Conservation (phyloP, 2,329 filamentous ascomycete genomes). For the Cryphonectria carpinicola region DNA sequence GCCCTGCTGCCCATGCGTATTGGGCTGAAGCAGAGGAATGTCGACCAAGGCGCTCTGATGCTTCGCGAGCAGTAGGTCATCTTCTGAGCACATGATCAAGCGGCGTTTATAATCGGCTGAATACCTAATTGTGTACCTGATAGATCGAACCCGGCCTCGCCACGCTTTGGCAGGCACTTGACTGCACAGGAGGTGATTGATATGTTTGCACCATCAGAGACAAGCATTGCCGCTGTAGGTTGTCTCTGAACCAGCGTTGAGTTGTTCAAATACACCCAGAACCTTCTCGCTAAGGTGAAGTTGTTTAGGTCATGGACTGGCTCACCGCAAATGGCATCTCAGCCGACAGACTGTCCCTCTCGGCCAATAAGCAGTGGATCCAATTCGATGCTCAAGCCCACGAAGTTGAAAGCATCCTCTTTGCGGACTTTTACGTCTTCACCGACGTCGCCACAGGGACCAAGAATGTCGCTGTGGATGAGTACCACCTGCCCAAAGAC, state of each 20-base stretch:
- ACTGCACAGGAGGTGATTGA: constrained; percentile 42
- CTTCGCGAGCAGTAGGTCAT: constrained; percentile 39
- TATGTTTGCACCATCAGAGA: constrained; percentile 42
- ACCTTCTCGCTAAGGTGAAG: constrained; percentile 36
- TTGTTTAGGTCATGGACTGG: constrained; percentile 37
- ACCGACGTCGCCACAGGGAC: constrained; percentile 43
- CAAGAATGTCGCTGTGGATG: constrained; percentile 43
- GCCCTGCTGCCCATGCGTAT: constrained; percentile 40
- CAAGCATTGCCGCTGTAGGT: constrained; percentile 41
- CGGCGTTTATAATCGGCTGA: too few species aligned
- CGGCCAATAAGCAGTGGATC: constrained; percentile 43
- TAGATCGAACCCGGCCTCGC: constrained; percentile 41
- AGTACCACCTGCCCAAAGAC: constrained; percentile 52
- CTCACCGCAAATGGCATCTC: constrained; percentile 34
- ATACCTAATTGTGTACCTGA: background rate
- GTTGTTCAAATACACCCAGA: background rate
- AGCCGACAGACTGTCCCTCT: constrained; percentile 31
- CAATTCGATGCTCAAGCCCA: constrained; percentile 45
- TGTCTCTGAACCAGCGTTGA: constrained; percentile 37
- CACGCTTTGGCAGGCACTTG: constrained; percentile 46
- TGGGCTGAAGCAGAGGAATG: constrained; percentile 39
- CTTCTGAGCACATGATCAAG: background rate
- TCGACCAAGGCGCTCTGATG: constrained; percentile 37
- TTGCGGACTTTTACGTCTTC: constrained; percentile 46
- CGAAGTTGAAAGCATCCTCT: constrained; percentile 45